Conservation (phyloP, 2,329 filamentous ascomycete species). For the Aspergillus unguis region DNA sequence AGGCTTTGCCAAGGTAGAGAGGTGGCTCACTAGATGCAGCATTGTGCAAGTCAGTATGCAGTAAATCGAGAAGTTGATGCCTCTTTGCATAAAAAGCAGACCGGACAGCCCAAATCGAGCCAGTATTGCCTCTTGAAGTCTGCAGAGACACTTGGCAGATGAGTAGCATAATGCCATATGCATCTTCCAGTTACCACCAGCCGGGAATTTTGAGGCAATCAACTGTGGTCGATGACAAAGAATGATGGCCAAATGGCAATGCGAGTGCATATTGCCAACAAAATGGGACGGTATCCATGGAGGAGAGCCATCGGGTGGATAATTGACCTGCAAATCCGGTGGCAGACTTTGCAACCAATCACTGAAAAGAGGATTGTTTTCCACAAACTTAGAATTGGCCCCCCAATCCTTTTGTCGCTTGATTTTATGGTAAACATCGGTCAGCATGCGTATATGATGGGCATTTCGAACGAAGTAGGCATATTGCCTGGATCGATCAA, state of each 20-base stretch:
- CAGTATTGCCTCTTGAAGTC: conserved; percentile 78
- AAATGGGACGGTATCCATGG: conserved; percentile 86
- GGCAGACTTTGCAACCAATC: conserved; percentile 76
- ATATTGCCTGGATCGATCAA: conserved; percentile 76
- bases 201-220: conserved; percentile 66
- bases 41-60: conserved; percentile 86
- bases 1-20: background rate
- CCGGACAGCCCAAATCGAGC: conserved; percentile 74
- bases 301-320: conserved; percentile 71
- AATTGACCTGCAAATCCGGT: conserved; percentile 70
- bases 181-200: conserved; percentile 76
- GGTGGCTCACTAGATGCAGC: conserved; percentile 76
- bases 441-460: conserved; percentile 73
- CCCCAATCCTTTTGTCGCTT: conserved; percentile 82
- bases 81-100: conserved; percentile 85
- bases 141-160: conserved; percentile 79
- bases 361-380: conserved; percentile 72
- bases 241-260: conserved; percentile 81
- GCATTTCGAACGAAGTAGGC: conserved; percentile 75
- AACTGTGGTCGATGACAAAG: conserved; percentile 86
- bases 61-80: conserved; percentile 95
- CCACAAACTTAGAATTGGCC: conserved; percentile 75
- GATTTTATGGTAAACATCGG: conserved; percentile 68
- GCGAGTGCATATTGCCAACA: conserved; percentile 82
- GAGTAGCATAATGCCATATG: conserved; percentile 84